phyloP scores from a whole-genome alignment of 1,139 yeast species.

The Nakaseomyces uthaithaninus region DNA sequence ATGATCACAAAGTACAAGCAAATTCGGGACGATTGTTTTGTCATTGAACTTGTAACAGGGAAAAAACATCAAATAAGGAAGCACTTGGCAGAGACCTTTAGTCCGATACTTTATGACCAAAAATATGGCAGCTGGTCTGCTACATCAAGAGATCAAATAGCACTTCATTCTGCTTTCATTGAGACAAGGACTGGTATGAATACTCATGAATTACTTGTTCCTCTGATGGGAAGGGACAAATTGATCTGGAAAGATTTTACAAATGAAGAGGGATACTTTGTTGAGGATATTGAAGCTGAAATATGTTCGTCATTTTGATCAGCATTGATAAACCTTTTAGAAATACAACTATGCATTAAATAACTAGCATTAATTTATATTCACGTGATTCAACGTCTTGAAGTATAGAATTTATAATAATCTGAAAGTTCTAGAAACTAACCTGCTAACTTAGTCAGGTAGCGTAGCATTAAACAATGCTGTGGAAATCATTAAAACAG shows the following conservation, averaged over 20 bases:
- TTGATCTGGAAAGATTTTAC: not conserved
- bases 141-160: slow-evolving; percentile 22
- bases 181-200: slow-evolving; percentile 24
- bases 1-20: slow-evolving; percentile 18
- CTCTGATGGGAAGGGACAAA: slow-evolving; percentile 8
- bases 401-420: not conserved
- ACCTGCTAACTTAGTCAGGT: not conserved
- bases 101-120: slow-evolving; percentile 29
- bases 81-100: slow-evolving; percentile 28
- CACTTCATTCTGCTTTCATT: slow-evolving; percentile 30
- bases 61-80: slow-evolving; percentile 40
- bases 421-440: not conserved
- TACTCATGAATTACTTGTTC: slow-evolving; percentile 17
- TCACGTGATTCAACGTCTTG: not conserved
- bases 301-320: too few relatives aligned
- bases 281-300: not conserved
- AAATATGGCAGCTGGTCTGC: slow-evolving; percentile 25
- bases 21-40: slow-evolving; percentile 23
- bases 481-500: too few relatives aligned
- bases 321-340: too few relatives aligned
- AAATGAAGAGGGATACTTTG: not conserved
- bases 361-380: too few relatives aligned
- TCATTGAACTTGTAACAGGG: slow-evolving; percentile 38
- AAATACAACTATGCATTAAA: not conserved
- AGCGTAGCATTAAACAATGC: too few relatives aligned